These are phyloP conservation scores for Penicillium bovifimosum DNA, from an alignment of 495 filamentous ascomycete species.

Conservation along the genomic window DNA sequence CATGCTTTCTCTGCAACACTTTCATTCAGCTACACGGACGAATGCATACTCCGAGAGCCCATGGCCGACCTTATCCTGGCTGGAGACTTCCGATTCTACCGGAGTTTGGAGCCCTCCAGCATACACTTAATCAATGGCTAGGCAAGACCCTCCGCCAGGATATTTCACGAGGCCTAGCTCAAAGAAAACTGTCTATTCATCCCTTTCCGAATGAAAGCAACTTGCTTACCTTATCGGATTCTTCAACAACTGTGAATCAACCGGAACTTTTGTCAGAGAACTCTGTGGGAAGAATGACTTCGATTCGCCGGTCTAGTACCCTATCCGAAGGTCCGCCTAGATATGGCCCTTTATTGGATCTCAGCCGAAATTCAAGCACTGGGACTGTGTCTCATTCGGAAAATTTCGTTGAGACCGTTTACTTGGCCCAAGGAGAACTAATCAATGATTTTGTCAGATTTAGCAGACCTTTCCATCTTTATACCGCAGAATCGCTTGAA, in stretches of 20 bases:
- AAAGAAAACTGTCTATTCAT: constrained; percentile 4
- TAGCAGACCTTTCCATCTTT: too few relatives aligned
- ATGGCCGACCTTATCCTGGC: constrained; percentile 7
- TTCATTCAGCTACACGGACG: constrained; percentile 8
- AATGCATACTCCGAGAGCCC: constrained; percentile 6
- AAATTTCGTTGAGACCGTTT: too few relatives aligned
- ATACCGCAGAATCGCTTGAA: too few relatives aligned
- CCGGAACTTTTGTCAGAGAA: not conserved
- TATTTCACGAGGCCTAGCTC: not conserved
- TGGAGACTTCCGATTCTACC: constrained; percentile 8
- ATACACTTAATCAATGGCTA: constrained; percentile 9
- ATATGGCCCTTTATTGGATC: too few relatives aligned
- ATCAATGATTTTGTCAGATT: too few relatives aligned
- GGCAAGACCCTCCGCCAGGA: not conserved
- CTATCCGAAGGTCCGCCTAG: too few relatives aligned
- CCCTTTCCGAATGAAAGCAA: constrained; percentile 16
- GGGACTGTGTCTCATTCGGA: too few relatives aligned
- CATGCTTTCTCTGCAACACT: constrained; percentile 13
- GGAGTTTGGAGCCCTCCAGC: constrained; percentile 2
- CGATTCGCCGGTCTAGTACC: too few relatives aligned
- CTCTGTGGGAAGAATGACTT: not conserved
- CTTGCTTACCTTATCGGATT: constrained; percentile 5
- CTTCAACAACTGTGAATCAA: constrained; percentile 1
- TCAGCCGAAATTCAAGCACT: too few relatives aligned
- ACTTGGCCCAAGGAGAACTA: too few relatives aligned